Percentiles rank a stretch among this genome's conserved stretches.
These are phyloP conservation scores for Lactarius indigo DNA, from an alignment of 768 basidiomycete species.

Conservation along the genomic window DNA sequence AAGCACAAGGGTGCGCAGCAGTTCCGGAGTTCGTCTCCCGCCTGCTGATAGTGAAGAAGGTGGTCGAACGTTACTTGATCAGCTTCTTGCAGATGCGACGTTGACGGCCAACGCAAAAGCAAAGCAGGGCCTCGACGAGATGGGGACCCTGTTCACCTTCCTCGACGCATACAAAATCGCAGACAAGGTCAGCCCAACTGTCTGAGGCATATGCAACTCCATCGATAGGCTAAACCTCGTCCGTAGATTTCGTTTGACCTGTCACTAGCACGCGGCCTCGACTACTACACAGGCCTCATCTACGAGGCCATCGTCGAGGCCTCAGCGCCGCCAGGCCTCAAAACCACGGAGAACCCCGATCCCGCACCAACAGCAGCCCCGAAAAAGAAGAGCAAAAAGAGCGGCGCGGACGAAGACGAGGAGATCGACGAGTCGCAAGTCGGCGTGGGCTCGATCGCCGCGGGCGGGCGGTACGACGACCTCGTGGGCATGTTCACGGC, in stretches of 20 bases:
- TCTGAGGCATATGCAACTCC: neutral
- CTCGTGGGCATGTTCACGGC: slow-evolving; percentile 91
- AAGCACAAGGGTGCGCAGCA: slow-evolving; percentile 76
- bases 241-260: slow-evolving; percentile 89
- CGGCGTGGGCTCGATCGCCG: slow-evolving; percentile 99
- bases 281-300: slow-evolving; percentile 98
- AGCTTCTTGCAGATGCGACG: slow-evolving; percentile 56
- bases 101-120: slow-evolving; percentile 72
- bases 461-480: slow-evolving; percentile 93
- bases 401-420: slow-evolving; percentile 58
- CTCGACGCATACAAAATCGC: slow-evolving; percentile 76
- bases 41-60: slow-evolving; percentile 42
- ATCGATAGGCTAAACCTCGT: neutral
- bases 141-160: slow-evolving; percentile 79
- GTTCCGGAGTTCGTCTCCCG: neutral
- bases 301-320: slow-evolving; percentile 94
- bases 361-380: slow-evolving; percentile 33
- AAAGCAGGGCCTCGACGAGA: slow-evolving; percentile 80
- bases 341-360: slow-evolving; percentile 42
- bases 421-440: slow-evolving; percentile 91
- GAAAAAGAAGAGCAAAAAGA: slow-evolving; percentile 44
- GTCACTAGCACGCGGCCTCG: slow-evolving; percentile 93
- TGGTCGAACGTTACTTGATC: slow-evolving; percentile 70
- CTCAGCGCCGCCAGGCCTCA: slow-evolving; percentile 87
- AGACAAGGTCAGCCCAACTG: slow-evolving; percentile 58